phyloP scores from a whole-genome alignment of 2,329 filamentous ascomycete genomes.

The Lizonia empirigonia region DNA sequence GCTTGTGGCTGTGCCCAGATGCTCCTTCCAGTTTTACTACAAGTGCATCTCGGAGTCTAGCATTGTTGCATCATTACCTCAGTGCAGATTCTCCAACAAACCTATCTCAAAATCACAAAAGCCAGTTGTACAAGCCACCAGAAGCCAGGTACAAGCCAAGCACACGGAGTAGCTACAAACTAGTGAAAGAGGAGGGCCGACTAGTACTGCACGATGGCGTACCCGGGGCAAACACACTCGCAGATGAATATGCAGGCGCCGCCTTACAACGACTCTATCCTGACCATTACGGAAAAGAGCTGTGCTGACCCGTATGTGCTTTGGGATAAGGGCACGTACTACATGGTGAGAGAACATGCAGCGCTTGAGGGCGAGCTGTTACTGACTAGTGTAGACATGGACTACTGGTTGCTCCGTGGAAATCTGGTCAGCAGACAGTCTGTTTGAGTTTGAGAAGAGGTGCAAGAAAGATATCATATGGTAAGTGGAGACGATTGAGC shows the following conservation, averaged over 20 bases:
- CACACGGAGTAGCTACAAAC: not conserved
- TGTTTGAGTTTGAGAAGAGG: conserved; percentile 49
- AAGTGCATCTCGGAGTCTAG: not conserved
- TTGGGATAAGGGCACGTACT: conserved; percentile 51
- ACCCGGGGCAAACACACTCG: conserved; percentile 13
- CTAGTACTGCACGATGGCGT: conserved; percentile 16
- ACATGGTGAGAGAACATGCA: conserved; percentile 40
- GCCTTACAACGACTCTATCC: conserved; percentile 48
- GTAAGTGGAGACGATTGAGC: conserved; percentile 10
- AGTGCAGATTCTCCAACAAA: not conserved
- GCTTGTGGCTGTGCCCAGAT: conserved; percentile 6
- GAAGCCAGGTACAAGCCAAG: too few relatives aligned
- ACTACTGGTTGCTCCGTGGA: conserved; percentile 53
- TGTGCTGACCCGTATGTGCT: conserved; percentile 55
- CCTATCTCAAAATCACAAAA: not conserved
- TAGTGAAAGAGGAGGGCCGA: not conserved
- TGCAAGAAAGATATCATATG: conserved; percentile 50
- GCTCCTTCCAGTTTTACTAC: not conserved
- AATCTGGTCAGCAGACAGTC: conserved; percentile 50
- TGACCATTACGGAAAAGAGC: conserved; percentile 49
- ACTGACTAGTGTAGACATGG: conserved; percentile 41
- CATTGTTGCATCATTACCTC: not conserved
- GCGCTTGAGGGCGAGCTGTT: not conserved
- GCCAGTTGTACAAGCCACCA: not conserved
- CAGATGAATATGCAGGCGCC: conserved; percentile 30